Percentiles rank a stretch among this genome's conserved stretches.
Evolutionary conservation across 176 grass and related monocot species (phyloP).

Genomic region (Triticum urartu): DNA sequence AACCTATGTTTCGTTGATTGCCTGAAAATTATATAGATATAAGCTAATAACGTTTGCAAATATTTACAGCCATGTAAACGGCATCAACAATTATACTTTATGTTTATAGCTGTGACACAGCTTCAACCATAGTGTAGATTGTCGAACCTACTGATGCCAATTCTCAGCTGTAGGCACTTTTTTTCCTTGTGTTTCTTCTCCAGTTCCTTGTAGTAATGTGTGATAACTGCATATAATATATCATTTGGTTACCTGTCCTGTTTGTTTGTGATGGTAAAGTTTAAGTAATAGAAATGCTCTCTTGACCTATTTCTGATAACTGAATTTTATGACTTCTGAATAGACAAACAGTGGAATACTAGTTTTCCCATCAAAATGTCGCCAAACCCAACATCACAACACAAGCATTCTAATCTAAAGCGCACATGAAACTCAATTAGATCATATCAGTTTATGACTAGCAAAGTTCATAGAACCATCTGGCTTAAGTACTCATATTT

Average conservation of each 20-base stretch:
- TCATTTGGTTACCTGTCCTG: neutral
- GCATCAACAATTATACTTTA: neutral
- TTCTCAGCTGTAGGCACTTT: neutral
- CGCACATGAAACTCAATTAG: neutral
- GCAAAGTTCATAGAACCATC: neutral
- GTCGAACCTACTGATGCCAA: neutral
- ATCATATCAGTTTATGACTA: neutral
- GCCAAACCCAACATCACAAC: neutral
- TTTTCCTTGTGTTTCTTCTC: neutral
- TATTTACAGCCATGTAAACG: neutral
- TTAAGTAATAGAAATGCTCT: neutral
- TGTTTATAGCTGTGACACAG: neutral
- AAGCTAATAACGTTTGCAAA: neutral
- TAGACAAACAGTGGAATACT: neutral
- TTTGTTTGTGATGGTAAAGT: neutral
- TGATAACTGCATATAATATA: neutral
- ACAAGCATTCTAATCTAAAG: neutral
- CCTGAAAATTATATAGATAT: neutral
- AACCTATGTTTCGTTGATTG: neutral
- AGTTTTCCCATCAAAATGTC: neutral
- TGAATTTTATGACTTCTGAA: neutral
- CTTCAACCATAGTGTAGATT: neutral
- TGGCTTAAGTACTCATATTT: conserved; percentile 22
- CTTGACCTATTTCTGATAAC: conserved; percentile 2
- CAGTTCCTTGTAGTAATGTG: neutral